Base-by-base conservation (phyloP, 331 rosid genomes). In the Telfairia occidentalis region DNA sequence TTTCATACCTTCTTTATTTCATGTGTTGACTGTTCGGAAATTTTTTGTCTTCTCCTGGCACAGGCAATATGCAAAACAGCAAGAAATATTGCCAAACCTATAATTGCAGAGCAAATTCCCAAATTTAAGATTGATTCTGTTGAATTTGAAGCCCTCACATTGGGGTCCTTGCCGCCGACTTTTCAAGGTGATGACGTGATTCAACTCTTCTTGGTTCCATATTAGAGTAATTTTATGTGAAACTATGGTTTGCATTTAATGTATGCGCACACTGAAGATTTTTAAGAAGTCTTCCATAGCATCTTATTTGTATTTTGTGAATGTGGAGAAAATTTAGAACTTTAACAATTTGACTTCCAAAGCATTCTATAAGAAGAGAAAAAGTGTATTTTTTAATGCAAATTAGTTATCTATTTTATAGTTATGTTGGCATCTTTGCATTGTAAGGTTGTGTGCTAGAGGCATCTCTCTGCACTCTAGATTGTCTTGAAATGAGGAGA, bases 31-130 rank as follows among this genome's bases (percentile, higher is more conserved):
- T 46, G 29, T 55, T 18, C 32, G 18, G 18, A 46, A 32, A 26
- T 76, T 67, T 55, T 71, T 9, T 9, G 26, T 40, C 9, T 21
- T 19, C 9, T 38, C 34, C 45, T 42, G 75, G 2, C 21, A 32
- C 66, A 94, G 97, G 96, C 97, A 55, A 94, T 91, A 76, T 91
- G 97, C 80, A 91, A 85, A 88, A 91, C 90, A 73, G 92, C 84
- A 4, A 86, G 58, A 82, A 84, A 80, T 67, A 88, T 91, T 79
- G 96, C 87, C 3, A 86, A 86, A 80, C 96, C 98, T 63, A 91
- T 94, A 30, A 91, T 94, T 78, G 92, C 88, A 2, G 91, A 89
- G 82, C 87, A 93, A 75, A 91, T 91, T 58, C 96, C 95, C 0
- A 81, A 89, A 42, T 94, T 88, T 79, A 91, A 94, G 80, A 87